A percentile compares a stretch with the other conserved stretches of the same genome.
These are phyloP conservation scores for Artomyces pyxidatus DNA, from an alignment of 768 basidiomycete genomes.

Conservation along the genomic window DNA sequence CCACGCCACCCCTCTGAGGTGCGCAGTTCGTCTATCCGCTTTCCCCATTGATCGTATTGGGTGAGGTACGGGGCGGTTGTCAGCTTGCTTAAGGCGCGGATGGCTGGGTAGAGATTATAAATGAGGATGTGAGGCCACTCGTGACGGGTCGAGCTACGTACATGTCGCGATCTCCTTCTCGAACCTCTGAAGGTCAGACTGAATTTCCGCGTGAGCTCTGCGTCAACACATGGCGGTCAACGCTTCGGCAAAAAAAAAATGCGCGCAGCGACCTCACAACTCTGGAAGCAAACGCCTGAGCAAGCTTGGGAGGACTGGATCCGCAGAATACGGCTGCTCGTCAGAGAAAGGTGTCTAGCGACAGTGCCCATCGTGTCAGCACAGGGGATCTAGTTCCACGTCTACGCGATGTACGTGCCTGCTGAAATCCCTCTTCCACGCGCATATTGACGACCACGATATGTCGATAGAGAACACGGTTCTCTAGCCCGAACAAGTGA, in stretches of 20 bases:
- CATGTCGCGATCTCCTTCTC: constrained; percentile 49
- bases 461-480: too few relatives aligned
- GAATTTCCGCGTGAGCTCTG: constrained; percentile 43
- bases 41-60: constrained; percentile 73
- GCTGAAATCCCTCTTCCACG: constrained; percentile 60
- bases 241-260: too few relatives aligned
- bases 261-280: constrained; percentile 28
- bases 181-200: constrained; percentile 50
- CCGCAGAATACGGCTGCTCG: constrained; percentile 52
- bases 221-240: too few relatives aligned
- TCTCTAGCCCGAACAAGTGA: too few relatives aligned
- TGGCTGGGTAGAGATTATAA: constrained; percentile 28
- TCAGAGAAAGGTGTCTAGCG: constrained; percentile 44
- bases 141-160: constrained; percentile 25
- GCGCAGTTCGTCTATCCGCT: constrained; percentile 52
- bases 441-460: constrained; percentile 41
- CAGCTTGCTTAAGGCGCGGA: constrained; percentile 39
- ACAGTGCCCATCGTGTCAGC: constrained; percentile 1
- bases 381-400: too few relatives aligned
- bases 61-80: constrained; percentile 43
- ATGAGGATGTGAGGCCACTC: too few relatives aligned
- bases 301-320: constrained; percentile 54
- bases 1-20: constrained; percentile 70
- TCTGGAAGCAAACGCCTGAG: constrained; percentile 49
- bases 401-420: too few relatives aligned